These are phyloP conservation scores for Xylariaceae sp. DNA, from an alignment of 2,329 filamentous ascomycete species.

Conservation along the genomic window DNA sequence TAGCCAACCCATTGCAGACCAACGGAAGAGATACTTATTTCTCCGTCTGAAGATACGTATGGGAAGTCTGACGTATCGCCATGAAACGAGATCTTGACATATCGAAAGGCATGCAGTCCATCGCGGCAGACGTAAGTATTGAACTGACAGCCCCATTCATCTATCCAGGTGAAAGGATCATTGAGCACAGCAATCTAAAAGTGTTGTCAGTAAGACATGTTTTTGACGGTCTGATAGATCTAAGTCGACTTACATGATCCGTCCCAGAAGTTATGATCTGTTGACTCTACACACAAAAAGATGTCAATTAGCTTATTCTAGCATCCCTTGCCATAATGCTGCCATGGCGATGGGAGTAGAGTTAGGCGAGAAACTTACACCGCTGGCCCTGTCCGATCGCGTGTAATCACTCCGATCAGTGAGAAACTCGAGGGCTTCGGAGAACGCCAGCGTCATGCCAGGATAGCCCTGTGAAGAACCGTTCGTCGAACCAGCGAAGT, in stretches of 20 bases:
- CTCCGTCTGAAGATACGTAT: slow-evolving; percentile 41
- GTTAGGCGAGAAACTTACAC: slow-evolving; percentile 19
- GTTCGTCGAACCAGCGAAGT: slow-evolving; percentile 38
- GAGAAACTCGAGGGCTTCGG: slow-evolving; percentile 46
- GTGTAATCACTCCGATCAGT: slow-evolving; percentile 47
- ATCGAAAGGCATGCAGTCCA: slow-evolving; percentile 53
- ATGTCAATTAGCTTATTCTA: background rate
- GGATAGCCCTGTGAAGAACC: slow-evolving; percentile 28
- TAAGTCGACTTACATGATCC: slow-evolving; percentile 39
- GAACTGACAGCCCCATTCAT: slow-evolving; percentile 43
- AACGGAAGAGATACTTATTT: slow-evolving; percentile 43
- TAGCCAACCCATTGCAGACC: slow-evolving; percentile 44
- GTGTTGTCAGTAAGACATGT: background rate
- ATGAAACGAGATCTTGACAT: slow-evolving; percentile 47
- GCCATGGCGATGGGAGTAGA: background rate
- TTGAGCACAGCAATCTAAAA: slow-evolving; percentile 43
- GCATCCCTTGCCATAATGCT: background rate
- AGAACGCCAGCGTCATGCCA: slow-evolving; percentile 47
- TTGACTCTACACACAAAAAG: slow-evolving; percentile 1
- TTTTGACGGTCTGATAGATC: background rate
- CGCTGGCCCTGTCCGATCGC: slow-evolving; percentile 42
- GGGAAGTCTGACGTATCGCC: slow-evolving; percentile 43
- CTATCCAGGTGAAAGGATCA: slow-evolving; percentile 43
- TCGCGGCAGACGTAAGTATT: slow-evolving; percentile 47
- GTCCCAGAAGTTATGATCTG: slow-evolving; percentile 44